These are phyloP conservation scores for Trichoderma hamatum DNA, from an alignment of 2,329 filamentous ascomycete species.

Conservation along the genomic window DNA sequence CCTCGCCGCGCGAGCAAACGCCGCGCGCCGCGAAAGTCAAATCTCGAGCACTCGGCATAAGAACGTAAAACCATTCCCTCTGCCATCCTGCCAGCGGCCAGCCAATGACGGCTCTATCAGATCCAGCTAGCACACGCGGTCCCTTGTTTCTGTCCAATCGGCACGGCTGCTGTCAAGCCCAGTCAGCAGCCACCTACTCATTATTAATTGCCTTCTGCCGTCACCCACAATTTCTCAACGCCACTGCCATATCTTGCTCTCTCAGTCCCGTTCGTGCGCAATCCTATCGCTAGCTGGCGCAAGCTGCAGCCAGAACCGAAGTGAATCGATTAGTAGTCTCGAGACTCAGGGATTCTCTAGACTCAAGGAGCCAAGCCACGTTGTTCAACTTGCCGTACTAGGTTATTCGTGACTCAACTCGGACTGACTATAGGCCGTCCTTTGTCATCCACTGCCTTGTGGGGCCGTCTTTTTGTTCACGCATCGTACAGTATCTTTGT, in stretches of 20 bases:
- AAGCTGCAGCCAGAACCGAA: background rate
- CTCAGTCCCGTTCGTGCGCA: background rate
- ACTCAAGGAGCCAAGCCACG: background rate
- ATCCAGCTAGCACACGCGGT: background rate
- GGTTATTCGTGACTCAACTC: constrained; percentile 16
- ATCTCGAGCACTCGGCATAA: background rate
- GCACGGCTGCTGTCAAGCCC: background rate
- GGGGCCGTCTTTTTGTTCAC: background rate
- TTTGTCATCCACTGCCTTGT: background rate
- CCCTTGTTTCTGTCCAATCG: constrained; percentile 3
- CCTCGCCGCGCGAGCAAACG: background rate
- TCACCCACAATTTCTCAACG: background rate
- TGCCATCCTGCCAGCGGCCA: background rate
- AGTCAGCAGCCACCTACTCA: constrained; percentile 20
- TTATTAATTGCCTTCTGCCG: constrained; percentile 9
- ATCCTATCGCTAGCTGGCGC: background rate
- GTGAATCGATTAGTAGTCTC: background rate
- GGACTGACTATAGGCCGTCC: constrained; percentile 17
- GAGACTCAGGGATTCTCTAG: background rate
- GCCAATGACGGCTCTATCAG: constrained; percentile 1
- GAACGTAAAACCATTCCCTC: background rate
- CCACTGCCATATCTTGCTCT: constrained; percentile 1
- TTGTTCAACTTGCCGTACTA: background rate
- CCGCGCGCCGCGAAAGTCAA: constrained; percentile 13
- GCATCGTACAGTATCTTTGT: too few relatives aligned